Base-by-base conservation (phyloP, 257 asterid genomes). In the Nicotiana noctiflora region DNA sequence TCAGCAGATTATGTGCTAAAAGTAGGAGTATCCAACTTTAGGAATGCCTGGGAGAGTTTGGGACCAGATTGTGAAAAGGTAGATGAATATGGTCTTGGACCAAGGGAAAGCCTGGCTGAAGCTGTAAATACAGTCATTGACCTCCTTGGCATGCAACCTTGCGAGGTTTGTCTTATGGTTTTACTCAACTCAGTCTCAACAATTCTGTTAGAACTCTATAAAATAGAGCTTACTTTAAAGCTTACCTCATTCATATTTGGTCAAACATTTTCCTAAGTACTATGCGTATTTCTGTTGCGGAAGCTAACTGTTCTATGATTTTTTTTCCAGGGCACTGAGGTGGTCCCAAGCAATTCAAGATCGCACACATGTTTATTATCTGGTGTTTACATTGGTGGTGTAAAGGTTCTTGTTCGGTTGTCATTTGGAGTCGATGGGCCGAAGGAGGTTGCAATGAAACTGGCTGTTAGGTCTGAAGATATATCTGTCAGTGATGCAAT, bases 81-180 rank as follows among this genome's bases (percentile, higher is more conserved):
- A 66, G 99, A 96, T 77, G 99, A 94, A 82, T 96, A 96, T 82
- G 99, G 99, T 83, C 98, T 96, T 81, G 99, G 99, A 77, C 91
- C 94, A 37, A 92, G 97, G 85, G 98, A 96, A 84, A 93, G 93
- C 83, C 90, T 96, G 59, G 37, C 92, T 1, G 99, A 94, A 87
- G 97, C 98, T 82, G 98, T 96, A 27, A 93, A 70, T 86, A 93
- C 97, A 37, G 99, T 96, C 84, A 93, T 91, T 81, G 87, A 44
- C 80, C 98, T 96, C 88, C 97, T 96, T 55, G 99, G 98, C 89
- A 78, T 96, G 97, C 99, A 94, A 84, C 98, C 99, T 75, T 96
- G 98, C 77, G 99, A 96, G 98, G 99, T 96, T 34, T 79, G 96
- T 86, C 31, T 79, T 81, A 57, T 83, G 63, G 52, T 55, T 51